Evolutionary conservation across 228 moss, liverwort and hornwort genomes (phyloP).

Genomic region (Sphagnum magellanicum): DNA sequence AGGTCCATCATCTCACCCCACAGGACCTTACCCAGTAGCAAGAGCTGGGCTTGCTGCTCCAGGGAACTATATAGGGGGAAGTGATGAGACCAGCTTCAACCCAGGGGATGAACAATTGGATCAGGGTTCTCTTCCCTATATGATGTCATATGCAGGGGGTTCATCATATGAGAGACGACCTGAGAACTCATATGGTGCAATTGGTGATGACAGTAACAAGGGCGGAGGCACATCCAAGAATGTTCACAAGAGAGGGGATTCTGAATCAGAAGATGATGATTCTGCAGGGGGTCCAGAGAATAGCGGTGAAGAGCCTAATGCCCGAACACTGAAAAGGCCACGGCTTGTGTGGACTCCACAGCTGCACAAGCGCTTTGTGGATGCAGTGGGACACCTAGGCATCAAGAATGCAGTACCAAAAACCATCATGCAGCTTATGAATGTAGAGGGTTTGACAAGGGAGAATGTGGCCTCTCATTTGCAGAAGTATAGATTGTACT

Average conservation of each 20-base stretch:
- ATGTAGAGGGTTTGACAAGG: conserved; percentile 83
- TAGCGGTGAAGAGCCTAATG: conserved; percentile 74
- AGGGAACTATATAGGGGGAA: conserved; percentile 13
- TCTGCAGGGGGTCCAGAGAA: conserved; percentile 80
- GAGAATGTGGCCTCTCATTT: conserved; percentile 96
- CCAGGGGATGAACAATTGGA: conserved; percentile 37
- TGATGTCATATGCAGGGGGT: conserved; percentile 29
- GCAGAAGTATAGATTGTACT: conserved; percentile 82
- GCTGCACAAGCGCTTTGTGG: conserved; percentile 88
- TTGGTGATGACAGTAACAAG: conserved; percentile 60
- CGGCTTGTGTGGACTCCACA: conserved; percentile 90
- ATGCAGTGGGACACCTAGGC: conserved; percentile 83
- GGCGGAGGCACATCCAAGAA: conserved; percentile 68
- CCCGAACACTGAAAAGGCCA: conserved; percentile 81
- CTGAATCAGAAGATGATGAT: conserved; percentile 91
- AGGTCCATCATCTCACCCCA: conserved; percentile 1
- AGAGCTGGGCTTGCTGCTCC: conserved; percentile 21
- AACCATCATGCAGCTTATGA: conserved; percentile 99
- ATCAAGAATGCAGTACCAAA: conserved; percentile 93
- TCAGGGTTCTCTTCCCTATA: conserved; percentile 38
- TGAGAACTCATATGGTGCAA: conserved; percentile 32
- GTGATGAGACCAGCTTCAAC: conserved; percentile 40
- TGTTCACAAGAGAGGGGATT: conserved; percentile 68
- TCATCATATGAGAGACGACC: conserved; percentile 31
- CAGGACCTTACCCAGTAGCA: too few species aligned